phyloP scores from a whole-genome alignment of 805 yeast species.

The Lachancea fermentati region DNA sequence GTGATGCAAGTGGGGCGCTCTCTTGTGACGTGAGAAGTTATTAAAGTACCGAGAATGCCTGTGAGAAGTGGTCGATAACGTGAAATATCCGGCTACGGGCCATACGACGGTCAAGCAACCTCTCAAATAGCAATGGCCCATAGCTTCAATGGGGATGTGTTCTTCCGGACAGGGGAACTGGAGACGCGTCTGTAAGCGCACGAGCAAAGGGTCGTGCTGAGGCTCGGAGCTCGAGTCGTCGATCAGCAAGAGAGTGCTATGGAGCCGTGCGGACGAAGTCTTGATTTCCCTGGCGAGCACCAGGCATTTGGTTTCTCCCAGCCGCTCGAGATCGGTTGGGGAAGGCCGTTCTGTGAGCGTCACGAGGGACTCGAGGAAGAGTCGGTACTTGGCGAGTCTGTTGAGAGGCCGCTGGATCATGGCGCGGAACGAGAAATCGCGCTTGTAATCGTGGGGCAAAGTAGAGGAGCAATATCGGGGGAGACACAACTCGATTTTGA shows the following conservation, averaged over 20 bases:
- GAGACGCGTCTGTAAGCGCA: slow-evolving; percentile 3
- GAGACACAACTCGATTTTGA: slow-evolving; percentile 7
- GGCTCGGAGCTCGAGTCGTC: slow-evolving; percentile 19
- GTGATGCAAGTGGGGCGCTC: slow-evolving; percentile 7
- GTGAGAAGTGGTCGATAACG: slow-evolving; percentile 8
- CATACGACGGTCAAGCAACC: slow-evolving; percentile 42
- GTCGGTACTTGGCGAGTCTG: slow-evolving; percentile 44
- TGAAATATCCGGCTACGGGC: slow-evolving; percentile 24
- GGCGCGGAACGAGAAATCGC: slow-evolving; percentile 49
- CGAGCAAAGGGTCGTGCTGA: slow-evolving; percentile 11
- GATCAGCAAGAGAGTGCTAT: slow-evolving; percentile 23
- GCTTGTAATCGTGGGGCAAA: slow-evolving; percentile 8
- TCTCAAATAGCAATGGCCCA: slow-evolving; percentile 23
- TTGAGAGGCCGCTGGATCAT: slow-evolving; percentile 50
- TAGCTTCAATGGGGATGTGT: slow-evolving; percentile 9
- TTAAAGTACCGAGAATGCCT: slow-evolving; percentile 3
- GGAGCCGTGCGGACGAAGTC: slow-evolving; percentile 15
- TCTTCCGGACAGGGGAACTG: slow-evolving; percentile 5
- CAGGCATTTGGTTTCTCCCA: slow-evolving; percentile 2
- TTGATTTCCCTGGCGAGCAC: slow-evolving; percentile 18
- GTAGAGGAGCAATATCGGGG: slow-evolving; percentile 7
- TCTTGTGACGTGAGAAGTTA: slow-evolving; percentile 1
- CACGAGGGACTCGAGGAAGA: slow-evolving; percentile 41
- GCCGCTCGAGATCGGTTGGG: slow-evolving; percentile 3
- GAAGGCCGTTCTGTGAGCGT: slow-evolving; percentile 16